Evolutionary conservation across 768 basidiomycete genomes (phyloP).

Genomic region (Termitomyces bulborhizus): DNA sequence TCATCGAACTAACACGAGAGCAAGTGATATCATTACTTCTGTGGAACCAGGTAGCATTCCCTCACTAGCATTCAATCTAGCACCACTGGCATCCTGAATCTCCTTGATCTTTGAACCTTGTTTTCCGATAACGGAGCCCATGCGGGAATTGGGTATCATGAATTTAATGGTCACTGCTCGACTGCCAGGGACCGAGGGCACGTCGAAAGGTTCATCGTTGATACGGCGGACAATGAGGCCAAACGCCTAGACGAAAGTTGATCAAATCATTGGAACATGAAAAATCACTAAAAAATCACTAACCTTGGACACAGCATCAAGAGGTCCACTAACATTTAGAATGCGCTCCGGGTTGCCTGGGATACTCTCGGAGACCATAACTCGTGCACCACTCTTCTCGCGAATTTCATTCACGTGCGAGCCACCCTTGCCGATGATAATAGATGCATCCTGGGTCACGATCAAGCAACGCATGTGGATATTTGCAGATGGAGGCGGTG

Average conservation of each 20-base stretch:
- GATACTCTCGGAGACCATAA: constrained; percentile 97
- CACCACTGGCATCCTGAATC: constrained; percentile 98
- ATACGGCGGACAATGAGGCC: constrained; percentile 97
- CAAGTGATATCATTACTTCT: constrained; percentile 54
- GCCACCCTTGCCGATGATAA: constrained; percentile 96
- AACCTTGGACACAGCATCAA: constrained; percentile 99
- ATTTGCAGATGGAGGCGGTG: constrained; percentile 65
- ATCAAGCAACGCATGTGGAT: constrained; percentile 99
- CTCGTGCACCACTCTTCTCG: constrained; percentile 93
- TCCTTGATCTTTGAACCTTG: constrained; percentile 98
- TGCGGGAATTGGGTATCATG: constrained; percentile 98
- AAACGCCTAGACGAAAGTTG: constrained; percentile 65
- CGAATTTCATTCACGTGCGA: constrained; percentile 98
- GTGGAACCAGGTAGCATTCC: constrained; percentile 99
- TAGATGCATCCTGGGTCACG: constrained; percentile 98
- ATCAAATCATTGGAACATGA: background rate
- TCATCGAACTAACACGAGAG: background rate
- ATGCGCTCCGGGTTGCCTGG: constrained; percentile 99
- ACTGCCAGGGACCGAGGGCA: constrained; percentile 95
- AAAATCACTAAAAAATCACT: constrained; percentile 19
- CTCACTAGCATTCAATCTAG: constrained; percentile 93
- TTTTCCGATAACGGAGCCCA: constrained; percentile 99
- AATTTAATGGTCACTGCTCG: constrained; percentile 99
- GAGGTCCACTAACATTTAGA: constrained; percentile 89
- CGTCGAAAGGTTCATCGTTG: constrained; percentile 98